Percentiles rank a stretch among this genome's conserved stretches.
Conservation (phyloP, 2,329 filamentous ascomycete species). For the Trichoderma sp. region DNA sequence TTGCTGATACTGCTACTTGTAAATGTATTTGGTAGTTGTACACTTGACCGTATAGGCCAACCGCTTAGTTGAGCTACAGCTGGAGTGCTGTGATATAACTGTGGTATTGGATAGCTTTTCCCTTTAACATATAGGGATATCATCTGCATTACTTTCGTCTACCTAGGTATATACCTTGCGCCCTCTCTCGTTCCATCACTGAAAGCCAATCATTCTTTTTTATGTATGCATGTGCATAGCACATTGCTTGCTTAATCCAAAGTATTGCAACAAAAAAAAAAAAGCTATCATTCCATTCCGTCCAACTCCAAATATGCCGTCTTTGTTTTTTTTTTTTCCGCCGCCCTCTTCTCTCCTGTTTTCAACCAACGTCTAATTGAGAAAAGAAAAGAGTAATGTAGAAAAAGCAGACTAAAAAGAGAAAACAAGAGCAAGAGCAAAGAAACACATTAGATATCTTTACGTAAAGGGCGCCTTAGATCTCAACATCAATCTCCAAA, state of each 20-base stretch:
- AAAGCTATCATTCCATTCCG: constrained; percentile 7
- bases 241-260: neutral
- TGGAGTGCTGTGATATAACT: too few relatives aligned
- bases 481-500: constrained; percentile 88
- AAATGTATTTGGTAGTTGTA: too few relatives aligned
- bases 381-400: neutral
- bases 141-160: constrained; percentile 14
- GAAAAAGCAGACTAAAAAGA: neutral
- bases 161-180: neutral
- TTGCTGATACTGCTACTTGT: too few relatives aligned
- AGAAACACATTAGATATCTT: neutral
- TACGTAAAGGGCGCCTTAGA: constrained; percentile 47
- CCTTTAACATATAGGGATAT: neutral
- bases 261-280: neutral
- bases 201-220: neutral
- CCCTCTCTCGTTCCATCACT: neutral
- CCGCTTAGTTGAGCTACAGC: too few relatives aligned
- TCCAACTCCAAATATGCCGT: constrained; percentile 21
- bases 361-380: neutral
- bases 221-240: neutral
- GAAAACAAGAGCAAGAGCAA: neutral
- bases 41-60: too few relatives aligned
- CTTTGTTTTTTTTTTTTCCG: constrained; percentile 9
- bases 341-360: neutral
- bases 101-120: too few relatives aligned